These are phyloP conservation scores for Phytopythium mirpurense DNA, from an alignment of 352 stramenopile species.

Conservation along the genomic window DNA sequence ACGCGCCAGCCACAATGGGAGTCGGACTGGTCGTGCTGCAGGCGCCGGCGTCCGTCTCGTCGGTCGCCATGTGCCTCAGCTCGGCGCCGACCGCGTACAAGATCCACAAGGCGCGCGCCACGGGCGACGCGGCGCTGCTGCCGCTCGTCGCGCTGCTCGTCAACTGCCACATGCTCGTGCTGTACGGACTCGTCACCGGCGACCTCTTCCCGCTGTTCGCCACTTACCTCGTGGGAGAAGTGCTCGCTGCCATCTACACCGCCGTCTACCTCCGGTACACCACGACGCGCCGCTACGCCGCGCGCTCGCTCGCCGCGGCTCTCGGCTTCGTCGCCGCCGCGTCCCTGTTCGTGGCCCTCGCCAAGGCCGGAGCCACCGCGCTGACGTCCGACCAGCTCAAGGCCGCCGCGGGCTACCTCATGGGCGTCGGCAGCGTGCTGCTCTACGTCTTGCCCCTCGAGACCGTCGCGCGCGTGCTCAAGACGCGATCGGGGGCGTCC, in stretches of 20 bases:
- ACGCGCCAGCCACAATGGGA: too few relatives aligned
- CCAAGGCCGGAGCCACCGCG: too few relatives aligned
- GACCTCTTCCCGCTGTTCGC: slow-evolving; percentile 42
- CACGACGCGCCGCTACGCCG: slow-evolving; percentile 29
- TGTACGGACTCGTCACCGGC: slow-evolving; percentile 37
- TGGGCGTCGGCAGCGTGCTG: slow-evolving; percentile 18
- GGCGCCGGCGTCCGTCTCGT: slow-evolving; percentile 19
- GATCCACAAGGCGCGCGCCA: slow-evolving; percentile 12
- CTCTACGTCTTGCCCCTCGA: slow-evolving; percentile 37
- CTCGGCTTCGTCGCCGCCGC: slow-evolving; percentile 24
- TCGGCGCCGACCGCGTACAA: slow-evolving; percentile 10
- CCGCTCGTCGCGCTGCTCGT: slow-evolving; percentile 14
- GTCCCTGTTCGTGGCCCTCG: too few relatives aligned
- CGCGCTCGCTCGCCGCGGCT: slow-evolving; percentile 1
- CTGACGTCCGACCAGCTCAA: too few relatives aligned
- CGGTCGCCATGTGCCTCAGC: slow-evolving; percentile 15
- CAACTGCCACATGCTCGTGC: slow-evolving; percentile 21
- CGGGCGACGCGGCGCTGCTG: slow-evolving; percentile 11
- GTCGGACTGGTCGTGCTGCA: too few relatives aligned
- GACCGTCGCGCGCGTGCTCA: slow-evolving; percentile 33
- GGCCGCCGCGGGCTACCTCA: slow-evolving; percentile 28
- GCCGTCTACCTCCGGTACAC: slow-evolving; percentile 30
- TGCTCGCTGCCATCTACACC: slow-evolving; percentile 27
- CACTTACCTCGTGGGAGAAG: slow-evolving; percentile 32
- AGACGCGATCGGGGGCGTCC: slow-evolving; percentile 36